Conservation (phyloP, 345 rosid genomes). For the Gossypium sturtianum region DNA sequence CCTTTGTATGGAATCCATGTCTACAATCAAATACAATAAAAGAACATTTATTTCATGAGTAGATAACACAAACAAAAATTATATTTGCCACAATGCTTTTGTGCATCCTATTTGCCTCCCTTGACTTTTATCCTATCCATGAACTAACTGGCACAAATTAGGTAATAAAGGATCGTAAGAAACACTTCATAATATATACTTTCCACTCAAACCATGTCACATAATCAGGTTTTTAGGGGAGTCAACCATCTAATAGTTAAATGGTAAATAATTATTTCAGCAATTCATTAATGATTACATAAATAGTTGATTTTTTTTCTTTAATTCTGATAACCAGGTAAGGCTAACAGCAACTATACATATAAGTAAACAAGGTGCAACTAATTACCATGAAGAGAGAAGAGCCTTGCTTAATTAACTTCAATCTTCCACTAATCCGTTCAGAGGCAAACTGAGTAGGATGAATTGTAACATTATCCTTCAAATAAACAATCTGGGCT, state of each 20-base stretch:
- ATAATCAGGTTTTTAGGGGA: too few relatives aligned
- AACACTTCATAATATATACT: too few relatives aligned
- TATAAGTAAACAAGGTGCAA: not conserved
- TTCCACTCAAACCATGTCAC: too few relatives aligned
- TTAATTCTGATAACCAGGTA: not conserved
- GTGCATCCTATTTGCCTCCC: not conserved
- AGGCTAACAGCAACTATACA: not conserved
- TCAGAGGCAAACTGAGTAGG: constrained; percentile 87
- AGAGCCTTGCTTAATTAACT: constrained; percentile 75
- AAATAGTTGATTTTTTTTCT: too few relatives aligned
- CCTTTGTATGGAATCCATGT: constrained; percentile 94
- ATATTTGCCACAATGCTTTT: not conserved
- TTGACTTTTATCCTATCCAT: not conserved
- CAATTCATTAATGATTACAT: too few relatives aligned
- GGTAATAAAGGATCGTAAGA: too few relatives aligned
- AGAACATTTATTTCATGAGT: not conserved
- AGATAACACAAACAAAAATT: not conserved
- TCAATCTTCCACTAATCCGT: constrained; percentile 89
- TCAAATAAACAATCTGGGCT: constrained; percentile 63
- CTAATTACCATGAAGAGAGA: constrained; percentile 65
- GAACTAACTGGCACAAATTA: not conserved
- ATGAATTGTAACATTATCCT: constrained; percentile 91
- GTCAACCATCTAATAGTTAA: too few relatives aligned
- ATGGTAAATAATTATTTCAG: too few relatives aligned
- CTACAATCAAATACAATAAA: constrained; percentile 30